A percentile compares a stretch with the other conserved stretches of the same genome.
phyloP scores from a whole-genome alignment of 305 asterid genomes.

The Coffea humblotiana region DNA sequence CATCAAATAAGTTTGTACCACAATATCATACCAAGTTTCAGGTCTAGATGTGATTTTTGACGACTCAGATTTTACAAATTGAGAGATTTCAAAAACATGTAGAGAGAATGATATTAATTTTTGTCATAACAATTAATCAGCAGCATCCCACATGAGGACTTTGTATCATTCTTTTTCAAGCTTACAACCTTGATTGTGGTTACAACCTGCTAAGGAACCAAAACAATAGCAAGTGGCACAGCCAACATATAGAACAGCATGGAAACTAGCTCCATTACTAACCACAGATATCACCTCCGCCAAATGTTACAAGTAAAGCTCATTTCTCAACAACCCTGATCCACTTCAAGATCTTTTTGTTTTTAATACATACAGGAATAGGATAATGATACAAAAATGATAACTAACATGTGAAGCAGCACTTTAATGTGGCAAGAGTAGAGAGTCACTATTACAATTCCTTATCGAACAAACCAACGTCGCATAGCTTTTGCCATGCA shows the following conservation, averaged over 20 bases:
- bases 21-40: neutral
- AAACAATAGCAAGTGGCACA: neutral
- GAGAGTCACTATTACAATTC: neutral
- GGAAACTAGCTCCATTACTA: neutral
- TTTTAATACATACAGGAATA: neutral
- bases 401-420: neutral
- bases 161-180: neutral
- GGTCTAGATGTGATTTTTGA: neutral
- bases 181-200: neutral
- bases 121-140: neutral
- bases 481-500: neutral
- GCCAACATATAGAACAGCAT: neutral
- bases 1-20: conserved; percentile 3
- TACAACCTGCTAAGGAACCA: neutral
- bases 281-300: neutral
- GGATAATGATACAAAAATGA: neutral
- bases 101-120: neutral
- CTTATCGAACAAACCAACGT: neutral
- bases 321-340: neutral
- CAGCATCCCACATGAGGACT: neutral
- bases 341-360: neutral
- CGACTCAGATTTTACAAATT: neutral
- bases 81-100: neutral
- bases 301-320: neutral
- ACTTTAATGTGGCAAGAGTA: neutral